Percentiles rank a stretch among this genome's conserved stretches.
Conservation (phyloP, 352 stramenopile genomes). For the Phytophthora multivora region DNA sequence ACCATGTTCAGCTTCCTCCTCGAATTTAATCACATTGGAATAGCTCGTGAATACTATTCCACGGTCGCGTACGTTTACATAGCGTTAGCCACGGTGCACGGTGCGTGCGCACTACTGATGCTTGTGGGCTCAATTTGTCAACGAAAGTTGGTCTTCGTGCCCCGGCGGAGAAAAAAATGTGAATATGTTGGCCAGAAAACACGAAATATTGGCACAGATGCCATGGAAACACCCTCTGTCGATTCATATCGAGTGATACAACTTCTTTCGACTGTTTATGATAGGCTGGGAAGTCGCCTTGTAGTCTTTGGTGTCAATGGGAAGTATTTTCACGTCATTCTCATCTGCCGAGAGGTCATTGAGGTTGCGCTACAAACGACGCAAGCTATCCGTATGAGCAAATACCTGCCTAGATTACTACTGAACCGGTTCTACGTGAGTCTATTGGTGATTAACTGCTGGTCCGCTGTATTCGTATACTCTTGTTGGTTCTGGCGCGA, state of each 20-base stretch:
- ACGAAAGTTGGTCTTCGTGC: conserved; percentile 8
- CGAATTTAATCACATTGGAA: conserved; percentile 20
- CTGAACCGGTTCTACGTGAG: conserved; percentile 40
- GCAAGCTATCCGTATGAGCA: conserved; percentile 36
- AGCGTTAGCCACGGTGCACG: conserved; percentile 22
- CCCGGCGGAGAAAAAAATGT: not conserved
- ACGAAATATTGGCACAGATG: not conserved
- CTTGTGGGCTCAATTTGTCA: conserved; percentile 7
- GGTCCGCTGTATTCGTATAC: conserved; percentile 24
- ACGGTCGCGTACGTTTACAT: conserved; percentile 26
- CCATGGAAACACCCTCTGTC: too few species aligned
- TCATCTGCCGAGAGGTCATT: conserved; percentile 20
- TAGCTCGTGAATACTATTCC: conserved; percentile 16
- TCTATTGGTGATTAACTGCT: conserved; percentile 38
- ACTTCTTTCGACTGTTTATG: conserved; percentile 4
- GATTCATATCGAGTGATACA: not conserved
- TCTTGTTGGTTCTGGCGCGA: conserved; percentile 20
- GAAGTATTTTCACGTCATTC: conserved; percentile 21
- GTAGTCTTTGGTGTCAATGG: conserved; percentile 17
- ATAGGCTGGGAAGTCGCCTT: not conserved
- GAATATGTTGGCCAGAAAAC: not conserved
- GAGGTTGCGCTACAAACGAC: conserved; percentile 22
- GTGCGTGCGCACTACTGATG: conserved; percentile 14
- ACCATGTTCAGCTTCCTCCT: conserved; percentile 17
- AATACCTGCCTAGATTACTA: conserved; percentile 22